Evolutionary conservation across 2,329 filamentous ascomycete species (phyloP), one percentile per base, ranked within the genome.

Genomic region (Aspergillus ustus): DNA sequence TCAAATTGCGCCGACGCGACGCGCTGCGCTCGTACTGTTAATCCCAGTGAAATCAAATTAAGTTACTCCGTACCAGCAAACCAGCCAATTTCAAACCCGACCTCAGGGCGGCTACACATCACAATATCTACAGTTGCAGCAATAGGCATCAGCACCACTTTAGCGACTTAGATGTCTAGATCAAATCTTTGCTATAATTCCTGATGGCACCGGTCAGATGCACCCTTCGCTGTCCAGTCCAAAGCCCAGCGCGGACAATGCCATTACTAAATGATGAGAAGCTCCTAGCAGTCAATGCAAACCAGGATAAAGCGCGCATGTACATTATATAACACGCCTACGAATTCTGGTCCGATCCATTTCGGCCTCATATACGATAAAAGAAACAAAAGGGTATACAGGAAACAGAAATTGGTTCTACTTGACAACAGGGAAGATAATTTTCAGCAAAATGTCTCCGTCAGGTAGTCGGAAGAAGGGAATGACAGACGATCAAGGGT

Each of bases 401-500:
- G 53, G 43, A 57, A 52, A 52, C 51, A 53, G 52, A 64, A 61
- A 62, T 66, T 56, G 58, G 49, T 59, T 61, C 66, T 65, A 67
- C 66, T 65, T 64, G 44, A 60, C 59, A 65, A 61, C 59, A 64
- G 57, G 67, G 63, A 67, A 69, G 51, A 60, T 61, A 65, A 64
- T 66, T 64, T 67, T 68, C 67, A 62, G 66, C 67, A 65, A 69
- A 58, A 50, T 52, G 50, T 46, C 63, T 56, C 64, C 58, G 46
- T 53, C 67, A 59, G 58, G 9, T 59, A 62, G 61, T 59, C 57
- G 62, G 65, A 61, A 59, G 48, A 44, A 59, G 62, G 29, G 63
- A 66, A 69, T 66, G 65, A 69, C 68, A 70, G 67, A 64, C 66
- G 66, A 63, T 66, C 62, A 54, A 64, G 65, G 67, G 65, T 69